Base-by-base conservation (phyloP, 2,329 filamentous ascomycete species). In the Scedosporium minutisporum region DNA sequence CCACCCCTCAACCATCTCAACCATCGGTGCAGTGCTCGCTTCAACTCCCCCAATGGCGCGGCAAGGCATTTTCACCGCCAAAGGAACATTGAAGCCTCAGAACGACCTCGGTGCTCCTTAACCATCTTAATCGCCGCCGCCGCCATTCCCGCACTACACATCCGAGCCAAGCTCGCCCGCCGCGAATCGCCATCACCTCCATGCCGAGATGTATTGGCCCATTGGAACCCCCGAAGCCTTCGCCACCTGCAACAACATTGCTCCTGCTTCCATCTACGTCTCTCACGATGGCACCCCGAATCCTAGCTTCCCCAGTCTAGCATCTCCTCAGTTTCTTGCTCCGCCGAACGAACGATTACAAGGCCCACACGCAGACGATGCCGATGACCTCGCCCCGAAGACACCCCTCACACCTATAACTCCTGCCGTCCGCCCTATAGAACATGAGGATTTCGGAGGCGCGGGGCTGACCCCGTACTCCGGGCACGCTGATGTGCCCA, bases 171-270 rank as follows among this genome's bases (percentile, higher is more conserved):
- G 33, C 33, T 38, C 10, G 33, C 33, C 9, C 33, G 12, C 12
- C 33, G 33, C 33, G 10, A 38, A 12, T 9, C 33, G 33, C 33
- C 33, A 38, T 38, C 21, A 25, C 55, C n/a, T 58, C 21, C 18
- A n/a, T 58, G 55, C 21, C 55, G 12, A 53, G 12, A 96, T 95
- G 91, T 96, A 96, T 82, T 96, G 91, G 91, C 91, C 91, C 71
- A 85, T 92, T 75, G 90, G 89, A 75, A 90, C 90, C 73, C 90
- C 91, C 72, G 87, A 87, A 74, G 87, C 93, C 74, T 93, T 91
- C 79, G 87, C 90, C 71, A 89, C 89, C 69, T 89, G 82, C 77
- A 90, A 85, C 76, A 84, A 82, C 71, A 81, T 81, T 73, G 75
- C 80, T 62, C 74, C 76, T 63, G 74, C 80, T 67, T 80, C 77